These are phyloP conservation scores for Russula abietina DNA, from an alignment of 768 basidiomycete genomes.

Conservation along the genomic window DNA sequence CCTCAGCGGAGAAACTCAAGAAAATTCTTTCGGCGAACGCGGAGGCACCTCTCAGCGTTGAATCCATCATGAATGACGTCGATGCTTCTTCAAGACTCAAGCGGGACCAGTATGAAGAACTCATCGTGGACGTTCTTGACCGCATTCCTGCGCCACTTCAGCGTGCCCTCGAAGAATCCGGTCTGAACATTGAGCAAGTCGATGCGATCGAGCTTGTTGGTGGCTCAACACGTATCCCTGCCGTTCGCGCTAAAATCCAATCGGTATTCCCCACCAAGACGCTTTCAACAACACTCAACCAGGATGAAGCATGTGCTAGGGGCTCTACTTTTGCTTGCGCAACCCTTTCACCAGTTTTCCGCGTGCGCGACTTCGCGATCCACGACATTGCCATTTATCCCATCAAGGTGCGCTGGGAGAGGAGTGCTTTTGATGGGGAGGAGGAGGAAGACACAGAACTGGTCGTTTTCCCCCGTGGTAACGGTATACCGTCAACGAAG, in stretches of 20 bases:
- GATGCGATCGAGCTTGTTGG: slow-evolving; percentile 91
- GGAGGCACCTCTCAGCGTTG: slow-evolving; percentile 85
- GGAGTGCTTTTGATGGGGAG: slow-evolving; percentile 63
- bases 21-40: slow-evolving; percentile 93
- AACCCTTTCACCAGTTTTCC: slow-evolving; percentile 95
- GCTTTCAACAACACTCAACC: slow-evolving; percentile 92
- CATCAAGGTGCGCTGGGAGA: slow-evolving; percentile 86
- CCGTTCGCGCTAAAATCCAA: slow-evolving; percentile 84
- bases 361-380: slow-evolving; percentile 89
- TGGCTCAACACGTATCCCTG: slow-evolving; percentile 87
- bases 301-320: slow-evolving; percentile 94
- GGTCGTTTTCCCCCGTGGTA: slow-evolving; percentile 81
- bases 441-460: slow-evolving; percentile 89
- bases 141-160: slow-evolving; percentile 72
- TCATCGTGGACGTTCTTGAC: slow-evolving; percentile 70
- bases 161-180: slow-evolving; percentile 73
- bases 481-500: slow-evolving; percentile 88
- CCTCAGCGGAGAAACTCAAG: slow-evolving; percentile 90
- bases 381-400: slow-evolving; percentile 84
- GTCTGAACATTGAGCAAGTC: slow-evolving; percentile 76
- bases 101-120: slow-evolving; percentile 75
- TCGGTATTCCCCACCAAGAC: slow-evolving; percentile 73
- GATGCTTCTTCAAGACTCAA: slow-evolving; percentile 83
- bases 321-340: slow-evolving; percentile 97
- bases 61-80: slow-evolving; percentile 93